These are phyloP conservation scores for Paramarasmius palmivorus DNA, from an alignment of 1,284 basidiomycete genomes.

Conservation along the genomic window DNA sequence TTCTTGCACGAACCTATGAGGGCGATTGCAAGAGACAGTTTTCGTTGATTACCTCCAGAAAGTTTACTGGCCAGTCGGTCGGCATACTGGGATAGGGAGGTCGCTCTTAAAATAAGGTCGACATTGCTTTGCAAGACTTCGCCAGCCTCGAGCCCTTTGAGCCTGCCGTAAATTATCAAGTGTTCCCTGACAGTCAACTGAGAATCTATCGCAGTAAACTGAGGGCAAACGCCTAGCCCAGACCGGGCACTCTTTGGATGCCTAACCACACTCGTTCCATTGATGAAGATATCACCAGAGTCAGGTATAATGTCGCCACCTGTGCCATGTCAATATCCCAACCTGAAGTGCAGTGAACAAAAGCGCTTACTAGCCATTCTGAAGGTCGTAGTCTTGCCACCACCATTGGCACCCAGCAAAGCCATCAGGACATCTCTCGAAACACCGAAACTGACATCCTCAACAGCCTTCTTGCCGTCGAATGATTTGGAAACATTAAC, in stretches of 20 bases:
- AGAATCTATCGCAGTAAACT: conserved; percentile 80
- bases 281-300: conserved; percentile 66
- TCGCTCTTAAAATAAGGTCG: conserved; percentile 57
- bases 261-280: conserved; percentile 60
- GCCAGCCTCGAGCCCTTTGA: conserved; percentile 63
- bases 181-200: conserved; percentile 80
- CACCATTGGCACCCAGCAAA: conserved; percentile 79
- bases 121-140: conserved; percentile 55
- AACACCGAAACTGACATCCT: conserved; percentile 74
- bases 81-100: conserved; percentile 61
- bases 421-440: conserved; percentile 66
- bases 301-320: conserved; percentile 66
- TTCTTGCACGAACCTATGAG: conserved; percentile 58
- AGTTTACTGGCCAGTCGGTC: conserved; percentile 72
- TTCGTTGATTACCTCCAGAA: conserved; percentile 81
- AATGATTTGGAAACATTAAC: conserved; percentile 70
- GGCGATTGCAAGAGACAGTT: conserved; percentile 76
- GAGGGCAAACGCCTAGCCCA: conserved; percentile 77
- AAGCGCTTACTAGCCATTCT: conserved; percentile 53
- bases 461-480: conserved; percentile 59
- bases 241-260: conserved; percentile 63
- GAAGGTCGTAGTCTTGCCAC: conserved; percentile 80
- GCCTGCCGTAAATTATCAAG: conserved; percentile 62
- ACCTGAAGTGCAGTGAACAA: conserved; percentile 1
- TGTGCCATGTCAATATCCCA: conserved; percentile 20